Evolutionary conservation across 805 yeast species (phyloP), one percentile per base, ranked within the genome.

Genomic region (Suhomyces sp.): DNA sequence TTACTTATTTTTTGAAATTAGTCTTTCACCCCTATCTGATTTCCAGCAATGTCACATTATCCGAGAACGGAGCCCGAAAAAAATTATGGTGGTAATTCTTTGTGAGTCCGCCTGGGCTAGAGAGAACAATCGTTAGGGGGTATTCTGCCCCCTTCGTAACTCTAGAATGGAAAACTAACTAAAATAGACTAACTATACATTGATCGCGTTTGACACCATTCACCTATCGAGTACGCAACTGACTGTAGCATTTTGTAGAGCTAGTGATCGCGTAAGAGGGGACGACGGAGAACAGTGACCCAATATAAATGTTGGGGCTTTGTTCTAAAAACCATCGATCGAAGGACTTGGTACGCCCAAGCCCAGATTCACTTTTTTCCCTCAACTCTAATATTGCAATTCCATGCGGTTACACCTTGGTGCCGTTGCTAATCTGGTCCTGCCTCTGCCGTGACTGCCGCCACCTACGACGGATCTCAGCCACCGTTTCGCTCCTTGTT

Each of bases 21-120:
- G 90, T 88, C 94, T 88, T 88, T 88, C 93, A 89, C 96, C 89
- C 96, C 96, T 88, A 88, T 88, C 96, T 88, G 94, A 87, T 61
- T 33, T 40, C 6, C 10, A 36, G 41, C 41, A 36, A n/a, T 15
- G 41, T 36, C 41, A 17, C 41, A 36, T 36, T 36, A 15, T 36
- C 41, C 22, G 41, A 15, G 41, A 7, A n/a, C 41, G 41, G 19
- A 36, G 41, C 41, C 41, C 10, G 22, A 36, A 36, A 36, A 27
- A 29, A 29, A 12, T 29, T 29, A 9, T 27, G 33, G 33, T 12
- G n/a, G n/a, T 29, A 12, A 9, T 29, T 27, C 29, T 27, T 27
- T 6, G 29, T 27, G 29, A 27, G 29, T 27, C 29, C 29, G 29
- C 29, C 29, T 2, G 29, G 29, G 29, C n/a, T 29, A 12, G 33